Base-by-base conservation (phyloP, 768 basidiomycete species). In the Lentinula aciculospora region DNA sequence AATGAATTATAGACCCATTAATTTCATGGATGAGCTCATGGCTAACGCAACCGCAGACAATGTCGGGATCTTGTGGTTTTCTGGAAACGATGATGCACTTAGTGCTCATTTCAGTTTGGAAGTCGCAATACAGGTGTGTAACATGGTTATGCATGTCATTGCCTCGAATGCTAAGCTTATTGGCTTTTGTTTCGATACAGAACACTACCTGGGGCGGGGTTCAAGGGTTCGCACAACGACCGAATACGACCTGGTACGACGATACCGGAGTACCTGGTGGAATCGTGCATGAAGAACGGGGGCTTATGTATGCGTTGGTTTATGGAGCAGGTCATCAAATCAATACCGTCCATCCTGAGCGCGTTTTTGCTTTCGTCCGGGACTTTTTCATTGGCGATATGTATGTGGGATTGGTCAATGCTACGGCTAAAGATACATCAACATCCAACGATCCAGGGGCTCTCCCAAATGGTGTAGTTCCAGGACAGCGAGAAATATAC, bases 61-160 rank as follows among this genome's bases (percentile, higher is more conserved):
- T 25, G 68, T 89, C 25, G 71, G 72, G 1, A 68, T 88, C n/a
- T 70, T 88, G 9, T 67, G 88, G 15, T 88, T 72, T 65, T 86
- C 86, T 25, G 88, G 82, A 13, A 89, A 89, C 62, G 83, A 87
- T 60, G 88, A 89, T 66, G 72, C 81, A 6, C 79, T 88, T 23
- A 72, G 87, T 48, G 73, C 85, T 1, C 87, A 88, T 63, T 72
- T 76, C 27, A 80, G 85, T 13, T 81, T 84, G 34, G 82, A 89
- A 84, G 81, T 84, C 39, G 74, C 78, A 12, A 85, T 85, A 27
- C 83, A 83, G 68, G 82, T 81, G 64, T 21, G 62, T n/a, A n/a
- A n/a, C n/a, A n/a, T n/a, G n/a, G n/a, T 46, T 10, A n/a, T 28
- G 3, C 15, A 19, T 31, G 68, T 66, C 1, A 79, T 81, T 63